Evolutionary conservation across 1,284 basidiomycete genomes (phyloP).

Genomic region (Fomitopsis palustris): DNA sequence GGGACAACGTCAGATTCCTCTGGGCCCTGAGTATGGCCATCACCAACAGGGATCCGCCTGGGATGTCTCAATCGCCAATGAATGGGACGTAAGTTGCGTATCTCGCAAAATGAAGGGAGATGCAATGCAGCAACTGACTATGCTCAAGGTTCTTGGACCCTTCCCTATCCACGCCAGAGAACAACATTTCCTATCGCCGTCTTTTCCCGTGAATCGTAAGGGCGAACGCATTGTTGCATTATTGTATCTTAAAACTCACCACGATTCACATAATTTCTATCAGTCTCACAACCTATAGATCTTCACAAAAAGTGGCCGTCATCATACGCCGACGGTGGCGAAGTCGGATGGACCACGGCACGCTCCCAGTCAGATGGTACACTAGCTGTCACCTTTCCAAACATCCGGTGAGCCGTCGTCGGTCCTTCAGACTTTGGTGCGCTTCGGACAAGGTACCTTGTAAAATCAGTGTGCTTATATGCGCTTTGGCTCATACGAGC

Average conservation of each 20-base stretch:
- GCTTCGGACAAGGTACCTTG: too few species aligned
- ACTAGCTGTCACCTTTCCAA: conserved; percentile 58
- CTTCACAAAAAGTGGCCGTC: conserved; percentile 52
- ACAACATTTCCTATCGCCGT: conserved; percentile 72
- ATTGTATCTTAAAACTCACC: too few species aligned
- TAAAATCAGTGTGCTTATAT: too few species aligned
- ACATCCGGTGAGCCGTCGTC: conserved; percentile 45
- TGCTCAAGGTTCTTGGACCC: conserved; percentile 62
- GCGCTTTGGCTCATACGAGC: too few species aligned
- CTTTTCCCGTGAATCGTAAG: conserved; percentile 66
- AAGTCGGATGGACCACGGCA: conserved; percentile 52
- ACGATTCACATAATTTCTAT: not conserved
- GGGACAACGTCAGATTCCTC: not conserved
- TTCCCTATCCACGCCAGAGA: conserved; percentile 81
- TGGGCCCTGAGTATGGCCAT: not conserved
- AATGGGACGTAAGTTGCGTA: conserved; percentile 31
- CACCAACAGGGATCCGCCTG: conserved; percentile 15
- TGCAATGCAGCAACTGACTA: not conserved
- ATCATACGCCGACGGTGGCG: conserved; percentile 58
- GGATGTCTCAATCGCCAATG: conserved; percentile 24
- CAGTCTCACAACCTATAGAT: conserved; percentile 46
- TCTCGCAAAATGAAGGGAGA: not conserved
- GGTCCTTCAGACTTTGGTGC: not conserved
- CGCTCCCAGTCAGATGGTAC: conserved; percentile 37
- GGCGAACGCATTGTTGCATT: conserved; percentile 7